Conservation (phyloP, 208 protist species). For the Tritrichomonas foetus region DNA sequence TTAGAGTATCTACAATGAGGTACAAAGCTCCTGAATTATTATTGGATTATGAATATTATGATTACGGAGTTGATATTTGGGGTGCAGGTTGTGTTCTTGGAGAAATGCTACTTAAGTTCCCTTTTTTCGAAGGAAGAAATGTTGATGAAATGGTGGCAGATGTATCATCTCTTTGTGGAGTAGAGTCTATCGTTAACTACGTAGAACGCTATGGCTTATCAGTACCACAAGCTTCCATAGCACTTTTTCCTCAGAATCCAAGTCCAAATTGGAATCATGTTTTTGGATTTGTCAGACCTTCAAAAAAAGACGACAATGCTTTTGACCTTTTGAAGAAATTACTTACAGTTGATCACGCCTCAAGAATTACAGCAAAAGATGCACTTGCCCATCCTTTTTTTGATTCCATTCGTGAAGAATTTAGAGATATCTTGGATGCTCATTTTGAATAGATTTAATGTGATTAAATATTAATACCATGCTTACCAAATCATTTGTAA, state of each 20-base stretch:
- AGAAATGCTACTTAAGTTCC: constrained; percentile 94
- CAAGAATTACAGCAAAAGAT: constrained; percentile 90
- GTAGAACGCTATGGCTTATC: constrained; percentile 83
- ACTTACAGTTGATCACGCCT: constrained; percentile 70
- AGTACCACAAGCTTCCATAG: constrained; percentile 68
- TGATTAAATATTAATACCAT: too few species aligned
- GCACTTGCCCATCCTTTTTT: constrained; percentile 98
- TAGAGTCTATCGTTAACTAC: constrained; percentile 49
- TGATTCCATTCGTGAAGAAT: too few species aligned
- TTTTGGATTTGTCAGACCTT: constrained; percentile 74
- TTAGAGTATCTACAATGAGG: constrained; percentile 94
- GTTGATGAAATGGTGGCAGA: constrained; percentile 95
- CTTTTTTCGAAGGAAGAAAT: constrained; percentile 95
- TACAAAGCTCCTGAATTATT: constrained; percentile 97
- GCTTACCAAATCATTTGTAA: too few species aligned
- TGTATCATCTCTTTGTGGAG: constrained; percentile 82
- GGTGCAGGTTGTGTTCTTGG: constrained; percentile 95
- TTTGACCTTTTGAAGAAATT: constrained; percentile 94
- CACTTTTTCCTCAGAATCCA: constrained; percentile 71
- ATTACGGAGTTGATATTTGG: constrained; percentile 99
- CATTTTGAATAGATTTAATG: too few species aligned
- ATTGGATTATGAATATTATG: constrained; percentile 90
- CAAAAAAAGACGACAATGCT: constrained; percentile 79
- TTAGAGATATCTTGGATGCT: too few species aligned
- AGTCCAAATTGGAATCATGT: constrained; percentile 77